A percentile compares a stretch with the other conserved stretches of the same genome.
Conservation (phyloP, 495 filamentous ascomycete species). For the Podospora bellae-mahoneyi region DNA sequence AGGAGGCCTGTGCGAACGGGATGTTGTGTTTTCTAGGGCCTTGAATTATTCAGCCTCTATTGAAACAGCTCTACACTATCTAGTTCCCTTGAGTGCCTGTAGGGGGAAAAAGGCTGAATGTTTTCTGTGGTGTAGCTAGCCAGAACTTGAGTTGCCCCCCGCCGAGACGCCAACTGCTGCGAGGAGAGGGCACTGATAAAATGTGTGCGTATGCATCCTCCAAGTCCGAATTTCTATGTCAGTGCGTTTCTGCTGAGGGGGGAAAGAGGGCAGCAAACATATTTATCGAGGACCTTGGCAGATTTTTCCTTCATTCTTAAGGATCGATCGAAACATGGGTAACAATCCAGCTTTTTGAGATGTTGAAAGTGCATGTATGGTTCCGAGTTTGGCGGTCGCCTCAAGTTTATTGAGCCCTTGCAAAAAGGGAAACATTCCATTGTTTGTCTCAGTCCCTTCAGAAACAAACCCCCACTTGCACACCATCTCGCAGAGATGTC, state of each 20-base stretch:
- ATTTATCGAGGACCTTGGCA: not conserved
- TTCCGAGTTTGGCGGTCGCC: too few relatives aligned
- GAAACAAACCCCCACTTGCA: not conserved
- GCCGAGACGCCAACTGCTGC: not conserved
- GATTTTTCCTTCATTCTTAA: not conserved
- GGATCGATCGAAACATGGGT: not conserved
- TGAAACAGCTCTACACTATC: constrained; percentile 11
- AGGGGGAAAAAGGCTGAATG: not conserved
- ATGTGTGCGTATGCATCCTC: not conserved
- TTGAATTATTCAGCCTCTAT: constrained; percentile 17
- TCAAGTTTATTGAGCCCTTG: too few relatives aligned
- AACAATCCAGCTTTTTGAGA: not conserved
- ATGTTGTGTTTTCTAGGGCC: not conserved
- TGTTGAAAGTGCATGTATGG: too few relatives aligned
- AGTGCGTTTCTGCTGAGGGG: constrained; percentile 24
- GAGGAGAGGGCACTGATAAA: not conserved
- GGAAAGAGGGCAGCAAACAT: not conserved
- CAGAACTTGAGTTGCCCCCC: too few relatives aligned
- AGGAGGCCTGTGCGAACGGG: not conserved
- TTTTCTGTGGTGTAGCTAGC: too few relatives aligned
- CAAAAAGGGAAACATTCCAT: not conserved
- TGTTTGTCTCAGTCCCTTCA: not conserved
- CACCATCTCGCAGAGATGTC: not conserved
- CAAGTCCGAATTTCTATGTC: constrained; percentile 9
- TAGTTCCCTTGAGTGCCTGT: not conserved